Base-by-base conservation (phyloP, 257 asterid genomes). In the Forsythia suspensa region DNA sequence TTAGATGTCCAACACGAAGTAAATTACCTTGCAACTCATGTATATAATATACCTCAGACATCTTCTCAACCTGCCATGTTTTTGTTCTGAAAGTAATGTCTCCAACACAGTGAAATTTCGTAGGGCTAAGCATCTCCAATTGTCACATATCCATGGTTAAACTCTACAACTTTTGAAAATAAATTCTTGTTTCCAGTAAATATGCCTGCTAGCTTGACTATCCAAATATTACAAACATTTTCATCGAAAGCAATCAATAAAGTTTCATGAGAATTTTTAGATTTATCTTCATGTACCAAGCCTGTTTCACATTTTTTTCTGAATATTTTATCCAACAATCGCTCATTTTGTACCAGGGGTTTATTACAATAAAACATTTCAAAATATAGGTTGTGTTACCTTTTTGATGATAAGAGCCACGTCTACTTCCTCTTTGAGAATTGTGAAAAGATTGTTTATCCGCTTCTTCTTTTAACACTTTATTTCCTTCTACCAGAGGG, bases 231-330 rank as follows among this genome's bases (percentile, higher is more conserved):
- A 55, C 4, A 3, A 6, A 59, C 36, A 59, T 10, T 59, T 20
- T 37, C 37, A 59, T 59, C 6, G n/a, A 71, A 39, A 12, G 72
- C 43, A 21, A 41, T 63, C 6, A 75, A 75, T 24, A 75, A 75
- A 38, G 59, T 75, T 75, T 75, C 42, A 61, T 52, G 15, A 59
- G 46, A 44, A 4, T 5, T 42, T 15, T 21, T 3, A 21, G 4
- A 21, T 20, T 65, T 9, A 21, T 76, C 37, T 12, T 76, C 74
- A 43, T 76, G 68, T 21, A 76, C 13, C 9, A 77, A 77, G 3
- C 57, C 6, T 0, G 21, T 10, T 16, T 59, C 71, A 5, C 8
- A 16, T 40, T 68, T n/a, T 51, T 76, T 18, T 21, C 37, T 9
- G 15, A 52, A 15, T 46, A 67, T 46, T 15, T 48, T 7, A 21